These are phyloP conservation scores for Rhodosorus marinus DNA, from an alignment of 23 red algal species.

Conservation along the genomic window DNA sequence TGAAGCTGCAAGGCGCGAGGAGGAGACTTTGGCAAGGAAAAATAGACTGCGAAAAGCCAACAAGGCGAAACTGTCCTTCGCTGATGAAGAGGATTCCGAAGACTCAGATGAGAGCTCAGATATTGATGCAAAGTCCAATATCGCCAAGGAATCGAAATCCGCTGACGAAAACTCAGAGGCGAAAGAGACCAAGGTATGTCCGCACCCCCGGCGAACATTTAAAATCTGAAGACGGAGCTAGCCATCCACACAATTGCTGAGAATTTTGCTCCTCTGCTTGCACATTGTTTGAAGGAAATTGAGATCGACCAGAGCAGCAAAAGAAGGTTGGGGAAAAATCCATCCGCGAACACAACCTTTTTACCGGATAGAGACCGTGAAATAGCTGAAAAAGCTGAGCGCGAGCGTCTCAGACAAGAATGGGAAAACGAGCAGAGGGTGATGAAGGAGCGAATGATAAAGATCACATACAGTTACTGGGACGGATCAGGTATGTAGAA, in stretches of 20 bases:
- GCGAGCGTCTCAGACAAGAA: slow-evolving; percentile 50
- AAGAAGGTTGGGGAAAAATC: slow-evolving; percentile 46
- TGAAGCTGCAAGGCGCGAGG: not conserved
- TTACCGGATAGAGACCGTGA: slow-evolving; percentile 55
- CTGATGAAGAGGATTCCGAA: not conserved
- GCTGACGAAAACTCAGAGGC: too few species aligned
- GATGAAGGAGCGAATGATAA: slow-evolving; percentile 39
- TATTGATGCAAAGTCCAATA: not conserved
- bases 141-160: not conserved
- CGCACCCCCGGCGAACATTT: too few species aligned
- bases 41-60: not conserved
- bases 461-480: slow-evolving; percentile 74
- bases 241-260: not conserved
- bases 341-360: slow-evolving; percentile 40
- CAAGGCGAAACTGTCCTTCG: not conserved
- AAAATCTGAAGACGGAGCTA: not conserved
- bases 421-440: slow-evolving; percentile 57
- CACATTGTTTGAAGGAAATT: not conserved
- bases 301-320: not conserved
- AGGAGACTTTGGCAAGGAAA: not conserved
- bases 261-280: too few species aligned
- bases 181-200: too few species aligned
- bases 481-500: too few species aligned
- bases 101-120: not conserved
- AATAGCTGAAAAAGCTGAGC: slow-evolving; percentile 22